These are phyloP conservation scores for Talaromyces trachyspermus DNA, from an alignment of 495 filamentous ascomycete species.

Conservation along the genomic window DNA sequence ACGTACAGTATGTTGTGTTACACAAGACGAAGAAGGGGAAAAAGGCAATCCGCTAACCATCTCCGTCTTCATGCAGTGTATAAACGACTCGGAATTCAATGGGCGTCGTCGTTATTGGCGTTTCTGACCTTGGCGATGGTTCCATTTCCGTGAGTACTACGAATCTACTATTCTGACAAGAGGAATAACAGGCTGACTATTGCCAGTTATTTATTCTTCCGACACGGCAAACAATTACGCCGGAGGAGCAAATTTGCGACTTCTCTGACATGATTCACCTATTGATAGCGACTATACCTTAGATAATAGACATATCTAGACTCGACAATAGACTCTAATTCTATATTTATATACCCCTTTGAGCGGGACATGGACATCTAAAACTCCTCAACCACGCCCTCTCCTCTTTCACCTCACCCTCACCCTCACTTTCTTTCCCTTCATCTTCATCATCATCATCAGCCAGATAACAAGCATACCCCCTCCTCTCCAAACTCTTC, in stretches of 20 bases:
- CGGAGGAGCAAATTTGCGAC: slow-evolving; percentile 46
- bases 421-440: slow-evolving; percentile 8
- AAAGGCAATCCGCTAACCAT: not conserved
- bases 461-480: slow-evolving; percentile 51
- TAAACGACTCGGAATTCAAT: slow-evolving; percentile 58
- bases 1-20: slow-evolving; percentile 51
- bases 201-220: slow-evolving; percentile 56
- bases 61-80: slow-evolving; percentile 46
- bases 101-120: slow-evolving; percentile 62
- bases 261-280: slow-evolving; percentile 18
- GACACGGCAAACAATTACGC: slow-evolving; percentile 49
- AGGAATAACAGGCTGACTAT: not conserved
- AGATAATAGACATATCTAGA: not conserved
- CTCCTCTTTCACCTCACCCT: slow-evolving; percentile 20
- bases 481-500: slow-evolving; percentile 60
- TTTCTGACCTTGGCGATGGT: slow-evolving; percentile 63
- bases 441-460: slow-evolving; percentile 27
- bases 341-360: slow-evolving; percentile 1
- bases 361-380: slow-evolving; percentile 6
- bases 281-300: not conserved
- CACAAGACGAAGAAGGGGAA: not conserved
- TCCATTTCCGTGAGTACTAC: slow-evolving; percentile 54
- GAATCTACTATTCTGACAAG: not conserved
- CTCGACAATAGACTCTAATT: not conserved
- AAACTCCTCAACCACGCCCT: slow-evolving; percentile 34